Base-by-base conservation (phyloP, 208 protist species). In the Trypanosomatidae sp. region DNA sequence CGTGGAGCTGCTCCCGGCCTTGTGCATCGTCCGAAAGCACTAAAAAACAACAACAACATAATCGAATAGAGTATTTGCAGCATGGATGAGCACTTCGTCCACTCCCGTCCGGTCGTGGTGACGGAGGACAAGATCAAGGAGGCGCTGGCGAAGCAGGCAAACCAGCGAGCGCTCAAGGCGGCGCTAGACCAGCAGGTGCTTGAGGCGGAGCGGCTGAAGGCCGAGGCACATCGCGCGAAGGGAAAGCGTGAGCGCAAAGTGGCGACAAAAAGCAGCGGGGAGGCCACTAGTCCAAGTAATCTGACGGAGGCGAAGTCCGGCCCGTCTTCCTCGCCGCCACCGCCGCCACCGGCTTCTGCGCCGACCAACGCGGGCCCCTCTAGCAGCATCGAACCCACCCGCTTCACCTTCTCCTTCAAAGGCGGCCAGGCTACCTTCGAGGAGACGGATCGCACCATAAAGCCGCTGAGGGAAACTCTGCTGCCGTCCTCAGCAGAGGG, bases 171-270 rank as follows among this genome's bases (percentile, higher is more conserved):
- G 0, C 58, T 94, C 36, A 84, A 76, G 41, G 85, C 87, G 10
- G 89, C 89, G 9, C 80, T 94, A 8, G 92, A 95, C 66, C 76
- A 71, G 28, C 92, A 95, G 73, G 87, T 92, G n/a, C 76, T 52
- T 39, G 86, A 92, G 49, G 36, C 72, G 22, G 66, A 79, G 60
- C 76, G 64, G 22, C 78, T 78, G 28, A 85, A 81, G 28, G 58
- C 62, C 6, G 75, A 79, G 60, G 66, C 58, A n/a, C 69, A 66
- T 47, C 43, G 71, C 17, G 49, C 60, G 15, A 85, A 74, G 25
- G 80, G 74, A 0, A 62, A 39, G 50, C 56, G n/a, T n/a, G n/a
- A n/a, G n/a, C n/a, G n/a, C n/a, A n/a, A n/a, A n/a, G n/a, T n/a
- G n/a, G n/a, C n/a, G n/a, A 71, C 3, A 60, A 19, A 1, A 62